Evolutionary conservation across 768 basidiomycete species (phyloP).

Genomic region (Amanita pseudoporphyria): DNA sequence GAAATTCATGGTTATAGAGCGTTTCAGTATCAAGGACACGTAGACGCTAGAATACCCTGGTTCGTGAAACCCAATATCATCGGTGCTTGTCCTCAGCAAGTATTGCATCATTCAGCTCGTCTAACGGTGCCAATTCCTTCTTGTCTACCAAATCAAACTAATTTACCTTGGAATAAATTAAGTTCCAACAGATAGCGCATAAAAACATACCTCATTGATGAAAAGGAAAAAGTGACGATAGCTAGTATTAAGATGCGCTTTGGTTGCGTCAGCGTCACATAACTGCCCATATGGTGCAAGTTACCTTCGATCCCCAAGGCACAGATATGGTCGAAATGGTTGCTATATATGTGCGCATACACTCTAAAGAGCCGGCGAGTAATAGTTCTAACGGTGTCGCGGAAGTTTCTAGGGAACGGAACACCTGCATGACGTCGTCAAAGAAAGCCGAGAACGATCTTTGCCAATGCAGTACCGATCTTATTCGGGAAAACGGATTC

Average conservation of each 20-base stretch:
- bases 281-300: conserved; percentile 9
- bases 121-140: conserved; percentile 91
- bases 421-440: conserved; percentile 44
- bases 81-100: conserved; percentile 41
- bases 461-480: conserved; percentile 51
- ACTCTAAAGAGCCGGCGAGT: conserved; percentile 90
- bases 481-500: conserved; percentile 89
- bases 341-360: conserved; percentile 98
- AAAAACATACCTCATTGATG: conserved; percentile 74
- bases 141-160: conserved; percentile 94
- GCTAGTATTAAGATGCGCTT: conserved; percentile 97
- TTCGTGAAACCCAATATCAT: conserved; percentile 12
- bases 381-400: conserved; percentile 85
- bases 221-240: conserved; percentile 98
- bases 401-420: conserved; percentile 85
- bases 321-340: conserved; percentile 98
- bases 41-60: conserved; percentile 1
- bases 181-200: background rate
- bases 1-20: background rate
- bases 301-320: conserved; percentile 95
- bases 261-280: conserved; percentile 1
- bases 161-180: conserved; percentile 4
- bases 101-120: conserved; percentile 92
- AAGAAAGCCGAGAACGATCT: background rate
- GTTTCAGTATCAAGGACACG: background rate